Evolutionary conservation across 441 rosid species (phyloP), one percentile per base, ranked within the genome.

Genomic region (Croton setiger): DNA sequence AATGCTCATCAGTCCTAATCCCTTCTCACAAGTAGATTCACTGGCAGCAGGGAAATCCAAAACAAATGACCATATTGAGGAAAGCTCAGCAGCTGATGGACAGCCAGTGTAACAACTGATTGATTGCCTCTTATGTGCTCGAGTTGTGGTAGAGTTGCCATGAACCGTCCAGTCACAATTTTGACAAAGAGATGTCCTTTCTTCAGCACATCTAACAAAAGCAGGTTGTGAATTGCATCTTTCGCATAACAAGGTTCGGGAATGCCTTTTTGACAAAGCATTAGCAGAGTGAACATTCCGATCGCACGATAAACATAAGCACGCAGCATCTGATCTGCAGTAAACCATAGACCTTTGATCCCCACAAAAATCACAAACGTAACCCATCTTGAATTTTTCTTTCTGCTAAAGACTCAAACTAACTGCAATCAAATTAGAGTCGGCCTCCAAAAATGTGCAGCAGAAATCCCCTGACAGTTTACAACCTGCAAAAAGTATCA

Each of bases 121-220:
- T 0, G 90, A 74, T 69, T 96, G 98, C 81, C 93, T 85, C 80
- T 86, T 88, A 78, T 93, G 97, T 33, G 80, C 69, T 0, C 85
- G 79, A 65, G 83, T 74, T 0, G 80, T 72, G 14, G 83, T 76
- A 36, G 84, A 70, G 20, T 72, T 70, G 55, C 87, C 85, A 70
- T 96, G 98, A 47, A 89, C 89, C n/a, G 74, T 71, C 96, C 96
- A 89, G 77, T 96, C 96, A 79, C 99, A 96, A 75, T 85, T 88
- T 77, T 93, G 99, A 86, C 99, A 96, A n/a, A 96, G 88, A 1
- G 93, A 89, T 36, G 86, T 72, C 41, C 78, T 91, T 78, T 93
- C 97, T 71, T 89, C 96, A 0, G 71, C 74, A 77, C 96, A 87
- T 81, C 99, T 87, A 55, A 93, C 82, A 0, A 84, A 60, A 7